Conservation (phyloP, 371 early-diverging fungal genomes). For the Mucor mucedo region DNA sequence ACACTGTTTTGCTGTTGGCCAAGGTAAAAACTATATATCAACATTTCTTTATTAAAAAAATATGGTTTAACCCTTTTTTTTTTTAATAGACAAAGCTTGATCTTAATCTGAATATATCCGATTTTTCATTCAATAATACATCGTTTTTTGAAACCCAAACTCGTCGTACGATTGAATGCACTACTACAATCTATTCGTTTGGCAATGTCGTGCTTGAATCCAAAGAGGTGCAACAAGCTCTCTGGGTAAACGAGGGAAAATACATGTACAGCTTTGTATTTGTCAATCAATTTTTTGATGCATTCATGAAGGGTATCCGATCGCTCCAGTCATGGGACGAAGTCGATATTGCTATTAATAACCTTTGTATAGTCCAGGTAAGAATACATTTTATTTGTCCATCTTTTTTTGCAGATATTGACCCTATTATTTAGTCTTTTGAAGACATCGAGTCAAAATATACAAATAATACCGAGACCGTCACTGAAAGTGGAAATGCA, state of each 20-base stretch:
- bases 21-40: constrained; percentile 13
- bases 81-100: constrained; percentile 51
- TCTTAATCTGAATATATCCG: constrained; percentile 45
- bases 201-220: constrained; percentile 69
- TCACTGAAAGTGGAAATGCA: neutral
- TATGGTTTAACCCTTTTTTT: constrained; percentile 9
- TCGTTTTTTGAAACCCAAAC: constrained; percentile 60
- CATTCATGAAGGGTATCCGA: constrained; percentile 60
- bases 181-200: constrained; percentile 71
- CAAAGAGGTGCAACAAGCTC: constrained; percentile 59
- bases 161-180: constrained; percentile 61
- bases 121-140: constrained; percentile 53
- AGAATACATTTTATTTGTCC: constrained; percentile 21
- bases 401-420: neutral
- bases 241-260: constrained; percentile 48
- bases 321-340: constrained; percentile 55
- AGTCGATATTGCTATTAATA: constrained; percentile 57
- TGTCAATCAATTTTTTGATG: constrained; percentile 67
- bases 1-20: constrained; percentile 17
- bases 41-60: too few relatives aligned
- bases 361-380: constrained; percentile 61
- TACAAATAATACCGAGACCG: neutral
- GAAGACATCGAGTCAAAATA: constrained; percentile 42
- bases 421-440: constrained; percentile 28
- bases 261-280: constrained; percentile 61